These are phyloP conservation scores for Steccherinum ochraceum DNA, from an alignment of 768 basidiomycete genomes.

Conservation along the genomic window DNA sequence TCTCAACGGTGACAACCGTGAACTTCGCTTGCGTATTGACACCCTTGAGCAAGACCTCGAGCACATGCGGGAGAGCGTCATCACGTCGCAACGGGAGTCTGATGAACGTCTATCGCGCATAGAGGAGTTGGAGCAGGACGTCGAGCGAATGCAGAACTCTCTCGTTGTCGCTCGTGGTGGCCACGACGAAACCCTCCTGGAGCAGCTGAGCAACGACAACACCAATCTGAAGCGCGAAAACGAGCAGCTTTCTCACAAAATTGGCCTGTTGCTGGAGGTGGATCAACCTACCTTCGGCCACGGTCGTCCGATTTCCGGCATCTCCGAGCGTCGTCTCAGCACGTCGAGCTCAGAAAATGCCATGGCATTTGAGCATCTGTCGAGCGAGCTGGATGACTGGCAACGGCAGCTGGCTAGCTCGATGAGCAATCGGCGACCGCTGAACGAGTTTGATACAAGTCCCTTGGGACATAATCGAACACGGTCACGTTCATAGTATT, in stretches of 20 bases:
- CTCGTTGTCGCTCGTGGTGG: slow-evolving; percentile 70
- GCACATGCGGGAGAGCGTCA: slow-evolving; percentile 59
- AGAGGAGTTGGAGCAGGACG: slow-evolving; percentile 75
- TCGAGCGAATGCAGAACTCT: slow-evolving; percentile 69
- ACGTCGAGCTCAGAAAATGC: slow-evolving; percentile 81
- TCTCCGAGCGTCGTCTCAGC: slow-evolving; percentile 54
- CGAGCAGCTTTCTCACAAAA: slow-evolving; percentile 87
- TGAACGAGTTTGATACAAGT: slow-evolving; percentile 67
- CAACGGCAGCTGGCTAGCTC: slow-evolving; percentile 78
- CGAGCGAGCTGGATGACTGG: slow-evolving; percentile 82
- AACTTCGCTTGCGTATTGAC: slow-evolving; percentile 67
- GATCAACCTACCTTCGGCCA: slow-evolving; percentile 70
- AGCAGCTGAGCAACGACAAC: slow-evolving; percentile 82
- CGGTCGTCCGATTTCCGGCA: slow-evolving; percentile 52
- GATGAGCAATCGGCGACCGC: slow-evolving; percentile 64
- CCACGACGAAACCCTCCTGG: slow-evolving; percentile 68
- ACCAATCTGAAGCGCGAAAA: slow-evolving; percentile 75
- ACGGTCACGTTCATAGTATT: slow-evolving; percentile 43
- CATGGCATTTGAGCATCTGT: slow-evolving; percentile 69
- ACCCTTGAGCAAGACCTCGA: slow-evolving; percentile 72
- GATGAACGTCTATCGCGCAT: slow-evolving; percentile 71
- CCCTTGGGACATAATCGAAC: slow-evolving; percentile 50
- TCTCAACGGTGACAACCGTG: slow-evolving; percentile 68
- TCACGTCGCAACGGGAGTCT: slow-evolving; percentile 70
- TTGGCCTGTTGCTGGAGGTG: slow-evolving; percentile 81